Conservation (phyloP, 352 stramenopile species). For the Globisporangium solare region DNA sequence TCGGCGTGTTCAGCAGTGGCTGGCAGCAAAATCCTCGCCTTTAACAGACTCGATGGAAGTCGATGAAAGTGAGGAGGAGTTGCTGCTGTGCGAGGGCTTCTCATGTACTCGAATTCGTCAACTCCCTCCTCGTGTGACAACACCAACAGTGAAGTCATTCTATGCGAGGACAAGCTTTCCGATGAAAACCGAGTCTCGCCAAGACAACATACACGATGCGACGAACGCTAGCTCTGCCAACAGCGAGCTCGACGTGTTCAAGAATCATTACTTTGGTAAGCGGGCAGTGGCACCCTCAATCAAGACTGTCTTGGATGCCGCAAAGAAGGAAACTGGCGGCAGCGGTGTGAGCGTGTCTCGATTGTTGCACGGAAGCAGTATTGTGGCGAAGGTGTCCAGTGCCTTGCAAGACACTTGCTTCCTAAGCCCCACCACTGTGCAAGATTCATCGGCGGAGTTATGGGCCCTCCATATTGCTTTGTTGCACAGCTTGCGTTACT, state of each 20-base stretch:
- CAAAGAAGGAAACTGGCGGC: neutral
- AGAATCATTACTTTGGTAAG: conserved; percentile 6
- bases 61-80: conserved; percentile 25
- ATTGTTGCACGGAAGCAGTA: neutral
- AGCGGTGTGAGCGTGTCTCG: neutral
- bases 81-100: conserved; percentile 40
- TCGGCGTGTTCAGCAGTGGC: conserved; percentile 24
- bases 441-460: conserved; percentile 14
- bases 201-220: neutral
- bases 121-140: neutral
- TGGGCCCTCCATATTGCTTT: conserved; percentile 48
- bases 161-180: neutral
- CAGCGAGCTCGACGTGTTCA: conserved; percentile 9
- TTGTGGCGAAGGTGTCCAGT: neutral
- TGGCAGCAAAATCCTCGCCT: conserved; percentile 15
- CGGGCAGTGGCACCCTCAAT: neutral
- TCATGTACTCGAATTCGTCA: conserved; percentile 18
- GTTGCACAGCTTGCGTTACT: conserved; percentile 39
- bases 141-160: conserved; percentile 2
- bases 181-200: neutral
- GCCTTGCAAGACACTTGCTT: neutral
- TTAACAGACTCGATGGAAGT: conserved; percentile 15
- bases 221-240: neutral
- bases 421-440: neutral
- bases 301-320: neutral